Percentiles rank a stretch among this genome's conserved stretches.
Evolutionary conservation across 257 asterid species (phyloP).

Genomic region (Fraxinus americana): DNA sequence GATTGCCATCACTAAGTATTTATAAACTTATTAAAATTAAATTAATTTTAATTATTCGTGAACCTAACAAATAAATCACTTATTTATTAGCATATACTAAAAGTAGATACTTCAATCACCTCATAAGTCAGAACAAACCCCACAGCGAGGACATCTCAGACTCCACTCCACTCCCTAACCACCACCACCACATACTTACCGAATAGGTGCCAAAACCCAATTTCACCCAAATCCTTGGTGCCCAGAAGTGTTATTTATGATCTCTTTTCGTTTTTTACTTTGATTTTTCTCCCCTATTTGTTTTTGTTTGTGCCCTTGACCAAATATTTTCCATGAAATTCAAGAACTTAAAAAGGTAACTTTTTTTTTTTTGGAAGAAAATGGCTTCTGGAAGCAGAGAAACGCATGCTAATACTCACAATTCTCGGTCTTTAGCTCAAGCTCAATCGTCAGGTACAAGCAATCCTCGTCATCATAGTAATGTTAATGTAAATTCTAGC

Average conservation of each 20-base stretch:
- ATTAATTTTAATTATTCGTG: no score
- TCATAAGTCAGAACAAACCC: not conserved
- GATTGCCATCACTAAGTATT: no score
- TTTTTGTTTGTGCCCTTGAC: conserved; percentile 3
- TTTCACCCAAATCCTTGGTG: not conserved
- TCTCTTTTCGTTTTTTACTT: conserved; percentile 8
- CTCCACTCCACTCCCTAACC: not conserved
- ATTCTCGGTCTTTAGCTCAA: conserved; percentile 23
- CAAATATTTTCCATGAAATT: not conserved
- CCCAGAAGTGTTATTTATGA: not conserved
- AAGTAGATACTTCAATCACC: no score
- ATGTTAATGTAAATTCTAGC: conserved; percentile 29
- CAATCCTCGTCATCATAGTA: conserved; percentile 26
- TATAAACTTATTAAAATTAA: no score
- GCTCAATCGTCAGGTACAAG: conserved; percentile 47
- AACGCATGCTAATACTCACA: conserved; percentile 17
- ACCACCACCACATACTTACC: not conserved
- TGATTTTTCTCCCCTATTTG: conserved; percentile 11
- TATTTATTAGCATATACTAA: no score
- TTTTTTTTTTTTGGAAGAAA: conserved; percentile 20
- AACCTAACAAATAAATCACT: no score
- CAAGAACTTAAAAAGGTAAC: not conserved
- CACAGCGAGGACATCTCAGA: not conserved
- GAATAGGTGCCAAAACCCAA: conserved; percentile 1
- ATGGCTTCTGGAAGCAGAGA: conserved; percentile 51